Percentiles rank a stretch among this genome's conserved stretches.
These are phyloP conservation scores for Sclerotinia nivalis DNA, from an alignment of 2,329 filamentous ascomycete species.

Conservation along the genomic window DNA sequence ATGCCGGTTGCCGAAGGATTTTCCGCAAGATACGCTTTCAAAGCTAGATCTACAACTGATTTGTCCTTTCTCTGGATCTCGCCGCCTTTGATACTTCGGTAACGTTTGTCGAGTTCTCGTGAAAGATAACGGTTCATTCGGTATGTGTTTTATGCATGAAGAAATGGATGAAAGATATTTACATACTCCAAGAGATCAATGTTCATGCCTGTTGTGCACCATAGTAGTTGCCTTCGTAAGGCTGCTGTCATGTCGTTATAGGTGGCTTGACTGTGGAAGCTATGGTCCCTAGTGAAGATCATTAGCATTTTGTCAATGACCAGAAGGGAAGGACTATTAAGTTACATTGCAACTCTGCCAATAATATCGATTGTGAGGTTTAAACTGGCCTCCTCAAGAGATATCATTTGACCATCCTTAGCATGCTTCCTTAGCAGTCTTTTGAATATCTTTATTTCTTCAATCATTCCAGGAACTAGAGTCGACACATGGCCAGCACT, in stretches of 20 bases:
- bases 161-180: conserved; percentile 5
- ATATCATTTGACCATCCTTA: neutral
- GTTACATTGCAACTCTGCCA: conserved; percentile 10
- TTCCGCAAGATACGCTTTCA: conserved; percentile 12
- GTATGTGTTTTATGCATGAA: conserved; percentile 3
- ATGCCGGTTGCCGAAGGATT: neutral
- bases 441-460: conserved; percentile 24
- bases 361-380: conserved; percentile 12
- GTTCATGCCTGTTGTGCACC: conserved; percentile 3
- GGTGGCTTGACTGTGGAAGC: neutral
- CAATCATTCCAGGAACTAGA: conserved; percentile 25
- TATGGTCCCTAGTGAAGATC: neutral
- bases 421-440: conserved; percentile 5
- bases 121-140: conserved; percentile 13
- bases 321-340: too few relatives aligned
- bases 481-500: conserved; percentile 22
- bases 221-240: neutral
- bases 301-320: neutral
- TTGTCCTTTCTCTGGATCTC: neutral
- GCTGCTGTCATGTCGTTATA: conserved; percentile 14
- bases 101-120: neutral
- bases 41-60: conserved; percentile 11
- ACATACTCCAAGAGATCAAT: conserved; percentile 15
- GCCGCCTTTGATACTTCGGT: neutral
- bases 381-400: neutral